Evolutionary conservation across 2,329 filamentous ascomycete genomes (phyloP), one percentile per base, ranked within the genome.

Genomic region (Cryoendolithus antarcticus): DNA sequence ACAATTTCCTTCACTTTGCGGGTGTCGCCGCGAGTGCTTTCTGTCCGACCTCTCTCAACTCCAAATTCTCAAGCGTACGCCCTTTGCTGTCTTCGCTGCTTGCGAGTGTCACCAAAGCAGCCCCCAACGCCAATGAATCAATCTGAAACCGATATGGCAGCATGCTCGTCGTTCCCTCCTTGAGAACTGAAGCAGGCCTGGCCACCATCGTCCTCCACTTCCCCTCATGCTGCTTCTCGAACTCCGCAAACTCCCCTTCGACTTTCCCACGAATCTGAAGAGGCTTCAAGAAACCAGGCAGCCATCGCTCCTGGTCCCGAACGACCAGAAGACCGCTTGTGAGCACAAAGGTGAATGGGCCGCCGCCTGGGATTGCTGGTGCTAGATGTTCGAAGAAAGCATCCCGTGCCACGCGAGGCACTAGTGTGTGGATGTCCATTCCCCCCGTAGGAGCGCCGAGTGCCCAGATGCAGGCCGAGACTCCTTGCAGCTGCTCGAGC

Each of bases 401-500:
- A 9, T 56, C 45, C 1, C 54, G 55, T 0, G 55, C 57, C 6
- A 56, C 47, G 12, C 58, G 41, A 0, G 57, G 57, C 40, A 56
- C 62, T 19, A 57, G 57, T 21, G 58, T 38, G 30, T 60, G 58
- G n/a, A 62, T 48, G 9, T 54, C 49, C 10, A 44, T 38, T 28
- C 52, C 54, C 10, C 45, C 38, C 6, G 49, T 49, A 2, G 50
- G 43, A 29, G 37, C 47, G 36, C 48, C 49, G 9, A 54, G 51
- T 7, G 44, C 45, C 62, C 62, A 69, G 9, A 68, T 62, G 46
- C 61, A 66, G n/a, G 59, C 62, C 38, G 64, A 58, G 7, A 61
- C 60, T 7, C 58, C 63, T 29, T 50, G 43, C 3, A 67, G 48
- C 32, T 62, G 52, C 9, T 49, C 29, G 2, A 69, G 39, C 8